Evolutionary conservation across 345 rosid species (phyloP).

Genomic region (Clausena lansium): DNA sequence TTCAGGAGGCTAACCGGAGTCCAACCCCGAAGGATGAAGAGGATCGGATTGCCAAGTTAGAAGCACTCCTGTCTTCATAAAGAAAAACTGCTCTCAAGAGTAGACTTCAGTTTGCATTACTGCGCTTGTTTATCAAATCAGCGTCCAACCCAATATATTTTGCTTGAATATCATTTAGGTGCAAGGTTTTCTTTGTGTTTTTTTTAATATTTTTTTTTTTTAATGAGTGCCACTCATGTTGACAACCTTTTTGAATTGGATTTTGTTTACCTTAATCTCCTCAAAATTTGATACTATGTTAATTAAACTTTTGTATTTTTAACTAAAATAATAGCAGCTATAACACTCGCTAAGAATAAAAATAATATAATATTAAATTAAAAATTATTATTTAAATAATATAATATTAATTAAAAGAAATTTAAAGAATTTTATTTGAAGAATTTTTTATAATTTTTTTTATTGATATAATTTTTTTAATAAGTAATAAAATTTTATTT

Average conservation of each 20-base stretch:
- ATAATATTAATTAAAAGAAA: too few species aligned
- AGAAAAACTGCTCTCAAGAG: neutral
- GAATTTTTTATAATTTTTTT: too few species aligned
- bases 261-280: neutral
- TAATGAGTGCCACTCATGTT: neutral
- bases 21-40: conserved; percentile 73
- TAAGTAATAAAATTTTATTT: too few species aligned
- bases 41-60: conserved; percentile 87
- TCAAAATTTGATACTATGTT: too few species aligned
- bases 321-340: too few species aligned
- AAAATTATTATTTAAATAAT: too few species aligned
- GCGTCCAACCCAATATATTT: neutral
- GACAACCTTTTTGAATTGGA: neutral
- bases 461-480: too few species aligned
- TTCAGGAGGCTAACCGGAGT: conserved; percentile 69
- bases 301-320: rapidly evolving
- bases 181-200: neutral
- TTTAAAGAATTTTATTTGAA: too few species aligned
- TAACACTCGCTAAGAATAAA: too few species aligned
- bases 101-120: neutral
- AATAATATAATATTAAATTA: too few species aligned
- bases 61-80: conserved; percentile 76
- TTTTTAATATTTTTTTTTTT: neutral
- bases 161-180: neutral
- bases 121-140: neutral